Conservation (phyloP, 2,329 filamentous ascomycete species). For the Triangularia setosa region DNA sequence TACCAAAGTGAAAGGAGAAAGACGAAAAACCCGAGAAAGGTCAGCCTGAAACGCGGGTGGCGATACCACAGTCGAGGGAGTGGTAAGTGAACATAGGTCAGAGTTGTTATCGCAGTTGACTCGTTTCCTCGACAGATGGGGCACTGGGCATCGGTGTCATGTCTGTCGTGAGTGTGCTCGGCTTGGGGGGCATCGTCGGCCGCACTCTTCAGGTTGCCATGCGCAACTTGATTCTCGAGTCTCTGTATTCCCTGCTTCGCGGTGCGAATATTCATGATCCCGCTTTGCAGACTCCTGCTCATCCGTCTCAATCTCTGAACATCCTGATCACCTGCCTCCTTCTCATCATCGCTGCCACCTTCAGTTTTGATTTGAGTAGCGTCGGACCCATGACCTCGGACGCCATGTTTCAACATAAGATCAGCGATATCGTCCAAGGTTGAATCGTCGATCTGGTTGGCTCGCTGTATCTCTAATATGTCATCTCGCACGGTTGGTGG, state of each 20-base stretch:
- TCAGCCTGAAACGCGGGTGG: conserved; percentile 44
- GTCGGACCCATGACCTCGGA: conserved; percentile 10
- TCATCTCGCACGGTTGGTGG: conserved; percentile 54
- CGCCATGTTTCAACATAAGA: conserved; percentile 37
- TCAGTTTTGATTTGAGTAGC: conserved; percentile 32
- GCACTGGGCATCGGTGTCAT: conserved; percentile 7
- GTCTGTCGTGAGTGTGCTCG: not conserved
- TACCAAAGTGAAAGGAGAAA: conserved; percentile 50
- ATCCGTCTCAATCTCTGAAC: conserved; percentile 55
- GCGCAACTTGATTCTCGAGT: conserved; percentile 49
- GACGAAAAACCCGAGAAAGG: conserved; percentile 44
- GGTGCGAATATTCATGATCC: conserved; percentile 49
- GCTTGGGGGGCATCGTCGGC: not conserved
- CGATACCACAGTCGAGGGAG: conserved; percentile 46
- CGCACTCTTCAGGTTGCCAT: conserved; percentile 28
- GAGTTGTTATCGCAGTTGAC: conserved; percentile 9
- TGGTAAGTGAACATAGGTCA: conserved; percentile 40
- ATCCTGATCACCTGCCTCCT: conserved; percentile 53
- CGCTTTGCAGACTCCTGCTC: conserved; percentile 47
- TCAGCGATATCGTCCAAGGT: conserved; percentile 57
- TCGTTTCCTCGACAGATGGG: conserved; percentile 16
- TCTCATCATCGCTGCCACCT: conserved; percentile 47
- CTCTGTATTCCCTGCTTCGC: conserved; percentile 57
- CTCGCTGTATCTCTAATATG: conserved; percentile 48
- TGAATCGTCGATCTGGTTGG: conserved; percentile 55